A percentile compares a stretch with the other conserved stretches of the same genome.
Conservation (phyloP, 2,329 filamentous ascomycete species). For the Trichophyton mentagrophytes region DNA sequence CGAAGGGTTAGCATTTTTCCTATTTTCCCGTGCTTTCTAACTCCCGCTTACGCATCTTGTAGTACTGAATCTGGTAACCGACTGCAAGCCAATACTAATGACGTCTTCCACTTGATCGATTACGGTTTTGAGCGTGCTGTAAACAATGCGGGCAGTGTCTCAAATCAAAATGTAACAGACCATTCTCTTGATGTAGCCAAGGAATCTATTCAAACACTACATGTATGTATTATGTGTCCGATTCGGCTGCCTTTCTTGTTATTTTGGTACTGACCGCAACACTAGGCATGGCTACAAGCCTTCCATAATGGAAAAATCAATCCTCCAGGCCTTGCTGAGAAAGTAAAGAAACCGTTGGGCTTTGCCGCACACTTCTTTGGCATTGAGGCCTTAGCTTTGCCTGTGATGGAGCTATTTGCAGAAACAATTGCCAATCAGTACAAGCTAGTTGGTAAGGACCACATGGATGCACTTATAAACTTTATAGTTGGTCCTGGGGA, state of each 20-base stretch:
- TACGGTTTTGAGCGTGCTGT: slow-evolving; percentile 25
- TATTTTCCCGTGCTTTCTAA: background rate
- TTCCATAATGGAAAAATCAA: slow-evolving; percentile 10
- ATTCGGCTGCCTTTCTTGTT: background rate
- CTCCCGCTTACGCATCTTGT: slow-evolving; percentile 2
- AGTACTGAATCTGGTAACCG: slow-evolving; percentile 13
- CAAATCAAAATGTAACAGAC: slow-evolving; percentile 12
- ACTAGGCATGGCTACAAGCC: slow-evolving; percentile 13
- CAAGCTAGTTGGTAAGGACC: slow-evolving; percentile 18
- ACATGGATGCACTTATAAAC: slow-evolving; percentile 20
- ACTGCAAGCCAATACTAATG: slow-evolving; percentile 22
- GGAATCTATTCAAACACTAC: slow-evolving; percentile 27
- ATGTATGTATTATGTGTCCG: slow-evolving; percentile 18
- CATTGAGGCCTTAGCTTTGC: slow-evolving; percentile 18
- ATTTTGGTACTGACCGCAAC: background rate
- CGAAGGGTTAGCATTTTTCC: slow-evolving; percentile 6
- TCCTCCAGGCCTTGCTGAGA: slow-evolving; percentile 1
- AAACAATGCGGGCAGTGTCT: slow-evolving; percentile 15
- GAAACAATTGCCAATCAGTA: slow-evolving; percentile 23
- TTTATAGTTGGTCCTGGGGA: slow-evolving; percentile 27
- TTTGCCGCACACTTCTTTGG: slow-evolving; percentile 15
- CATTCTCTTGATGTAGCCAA: slow-evolving; percentile 15
- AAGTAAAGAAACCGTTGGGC: slow-evolving; percentile 7
- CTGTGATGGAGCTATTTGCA: slow-evolving; percentile 24
- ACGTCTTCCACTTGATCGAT: slow-evolving; percentile 27